Percentiles rank a stretch among this genome's conserved stretches.
phyloP scores from a whole-genome alignment of 306 rosid species.

The Castanea mollissima region DNA sequence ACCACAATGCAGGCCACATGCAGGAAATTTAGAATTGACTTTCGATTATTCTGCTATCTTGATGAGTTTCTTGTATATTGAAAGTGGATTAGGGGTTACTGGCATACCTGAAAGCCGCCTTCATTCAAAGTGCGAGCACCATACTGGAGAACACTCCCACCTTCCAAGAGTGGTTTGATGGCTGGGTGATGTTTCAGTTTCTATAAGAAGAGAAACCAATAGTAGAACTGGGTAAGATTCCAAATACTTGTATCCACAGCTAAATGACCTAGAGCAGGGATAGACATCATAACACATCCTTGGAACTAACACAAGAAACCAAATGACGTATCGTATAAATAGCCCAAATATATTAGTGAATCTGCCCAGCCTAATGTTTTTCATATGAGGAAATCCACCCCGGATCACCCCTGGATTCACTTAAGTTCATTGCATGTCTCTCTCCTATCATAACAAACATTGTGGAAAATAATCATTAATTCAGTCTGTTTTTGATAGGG shows the following conservation, averaged over 20 bases:
- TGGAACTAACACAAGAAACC: constrained; percentile 4
- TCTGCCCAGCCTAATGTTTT: constrained; percentile 1
- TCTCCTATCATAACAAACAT: neutral
- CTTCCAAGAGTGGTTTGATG: constrained; percentile 70
- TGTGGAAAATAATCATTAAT: neutral
- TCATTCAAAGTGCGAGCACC: constrained; percentile 98
- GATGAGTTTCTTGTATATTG: neutral
- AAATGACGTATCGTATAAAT: constrained; percentile 14
- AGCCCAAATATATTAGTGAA: constrained; percentile 6
- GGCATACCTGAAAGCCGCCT: constrained; percentile 90
- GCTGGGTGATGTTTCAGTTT: constrained; percentile 90
- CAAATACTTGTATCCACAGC: neutral
- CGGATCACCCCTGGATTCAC: neutral
- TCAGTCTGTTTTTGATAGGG: neutral
- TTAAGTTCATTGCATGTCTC: neutral
- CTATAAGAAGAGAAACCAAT: constrained; percentile 33
- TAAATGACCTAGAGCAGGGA: constrained; percentile 8
- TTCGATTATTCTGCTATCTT: constrained; percentile 10
- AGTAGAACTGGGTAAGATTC: constrained; percentile 11
- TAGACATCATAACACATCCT: neutral
- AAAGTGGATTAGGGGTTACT: constrained; percentile 6
- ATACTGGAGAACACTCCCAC: constrained; percentile 86
- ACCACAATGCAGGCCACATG: constrained; percentile 11
- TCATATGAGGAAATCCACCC: neutral
- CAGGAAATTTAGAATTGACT: constrained; percentile 8